A percentile compares a stretch with the other conserved stretches of the same genome.
These are phyloP conservation scores for Solanum boliviense DNA, from an alignment of 257 asterid species.

Conservation along the genomic window DNA sequence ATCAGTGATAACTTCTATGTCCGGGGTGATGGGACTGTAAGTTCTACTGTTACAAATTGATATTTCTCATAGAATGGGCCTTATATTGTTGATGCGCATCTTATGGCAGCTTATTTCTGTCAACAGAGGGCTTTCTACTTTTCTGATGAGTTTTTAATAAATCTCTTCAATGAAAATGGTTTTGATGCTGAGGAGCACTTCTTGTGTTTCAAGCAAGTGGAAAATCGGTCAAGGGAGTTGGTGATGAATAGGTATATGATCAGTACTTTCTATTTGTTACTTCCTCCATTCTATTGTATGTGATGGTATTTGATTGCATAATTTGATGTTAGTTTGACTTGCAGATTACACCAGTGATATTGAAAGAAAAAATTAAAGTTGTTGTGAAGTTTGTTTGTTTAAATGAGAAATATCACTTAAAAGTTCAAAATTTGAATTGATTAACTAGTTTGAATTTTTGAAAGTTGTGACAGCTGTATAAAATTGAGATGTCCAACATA, in stretches of 20 bases:
- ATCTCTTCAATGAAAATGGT: slow-evolving; percentile 57
- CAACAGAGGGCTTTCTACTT: slow-evolving; percentile 93
- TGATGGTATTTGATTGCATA: neutral
- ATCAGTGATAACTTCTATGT: slow-evolving; percentile 93
- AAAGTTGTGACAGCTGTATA: neutral
- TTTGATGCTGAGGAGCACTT: slow-evolving; percentile 66
- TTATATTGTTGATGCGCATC: slow-evolving; percentile 3
- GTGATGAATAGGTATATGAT: slow-evolving; percentile 72
- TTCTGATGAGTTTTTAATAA: slow-evolving; percentile 65
- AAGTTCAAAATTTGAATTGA: neutral
- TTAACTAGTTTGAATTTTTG: neutral
- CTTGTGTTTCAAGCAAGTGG: slow-evolving; percentile 91
- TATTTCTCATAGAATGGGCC: slow-evolving; percentile 3
- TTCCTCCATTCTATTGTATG: neutral
- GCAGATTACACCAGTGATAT: neutral
- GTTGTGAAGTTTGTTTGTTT: neutral
- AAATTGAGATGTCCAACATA: neutral
- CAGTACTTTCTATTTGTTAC: neutral
- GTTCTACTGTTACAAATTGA: slow-evolving; percentile 12
- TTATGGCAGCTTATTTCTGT: slow-evolving; percentile 10
- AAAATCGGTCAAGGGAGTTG: slow-evolving; percentile 76
- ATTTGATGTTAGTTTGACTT: neutral
- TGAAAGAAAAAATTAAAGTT: neutral
- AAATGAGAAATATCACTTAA: neutral
- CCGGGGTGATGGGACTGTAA: slow-evolving; percentile 98